Conservation (phyloP, 78 protist genomes). For the Speleostelium caveatum region DNA sequence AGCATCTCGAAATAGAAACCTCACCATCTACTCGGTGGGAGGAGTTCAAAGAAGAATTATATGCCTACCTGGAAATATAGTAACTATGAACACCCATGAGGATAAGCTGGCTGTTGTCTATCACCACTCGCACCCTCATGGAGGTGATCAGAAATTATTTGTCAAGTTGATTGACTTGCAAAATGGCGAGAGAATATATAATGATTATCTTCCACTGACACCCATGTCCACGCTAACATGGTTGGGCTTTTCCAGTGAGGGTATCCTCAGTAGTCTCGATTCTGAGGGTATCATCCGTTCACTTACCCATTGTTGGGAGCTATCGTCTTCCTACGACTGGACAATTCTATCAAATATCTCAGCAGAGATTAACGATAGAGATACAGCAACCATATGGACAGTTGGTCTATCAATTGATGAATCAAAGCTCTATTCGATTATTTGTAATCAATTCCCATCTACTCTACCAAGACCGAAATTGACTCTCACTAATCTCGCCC, state of each 20-base stretch:
- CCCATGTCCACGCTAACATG: constrained; percentile 16
- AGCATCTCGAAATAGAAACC: background rate
- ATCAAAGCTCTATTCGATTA: constrained; percentile 2
- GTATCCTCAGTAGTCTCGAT: constrained; percentile 11
- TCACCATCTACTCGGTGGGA: constrained; percentile 26
- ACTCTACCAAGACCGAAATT: constrained; percentile 44
- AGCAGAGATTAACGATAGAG: too few species aligned
- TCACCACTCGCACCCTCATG: background rate
- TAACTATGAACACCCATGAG: constrained; percentile 14
- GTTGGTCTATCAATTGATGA: constrained; percentile 25
- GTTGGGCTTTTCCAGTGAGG: constrained; percentile 37
- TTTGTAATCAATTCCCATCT: constrained; percentile 23
- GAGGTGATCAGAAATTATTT: background rate
- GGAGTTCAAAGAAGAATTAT: constrained; percentile 25
- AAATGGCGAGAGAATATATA: constrained; percentile 11
- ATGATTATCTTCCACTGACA: constrained; percentile 12
- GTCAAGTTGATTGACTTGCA: background rate
- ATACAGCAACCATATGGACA: constrained; percentile 12
- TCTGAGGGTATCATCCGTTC: constrained; percentile 23
- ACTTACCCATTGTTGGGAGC: constrained; percentile 12
- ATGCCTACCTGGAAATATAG: constrained; percentile 27
- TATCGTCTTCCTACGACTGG: background rate
- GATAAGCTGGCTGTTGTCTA: constrained; percentile 41
- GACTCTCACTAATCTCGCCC: constrained; percentile 1
- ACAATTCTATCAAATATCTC: background rate